Conservation (phyloP, 2,329 filamentous ascomycete genomes). For the Bertia moriformis region DNA sequence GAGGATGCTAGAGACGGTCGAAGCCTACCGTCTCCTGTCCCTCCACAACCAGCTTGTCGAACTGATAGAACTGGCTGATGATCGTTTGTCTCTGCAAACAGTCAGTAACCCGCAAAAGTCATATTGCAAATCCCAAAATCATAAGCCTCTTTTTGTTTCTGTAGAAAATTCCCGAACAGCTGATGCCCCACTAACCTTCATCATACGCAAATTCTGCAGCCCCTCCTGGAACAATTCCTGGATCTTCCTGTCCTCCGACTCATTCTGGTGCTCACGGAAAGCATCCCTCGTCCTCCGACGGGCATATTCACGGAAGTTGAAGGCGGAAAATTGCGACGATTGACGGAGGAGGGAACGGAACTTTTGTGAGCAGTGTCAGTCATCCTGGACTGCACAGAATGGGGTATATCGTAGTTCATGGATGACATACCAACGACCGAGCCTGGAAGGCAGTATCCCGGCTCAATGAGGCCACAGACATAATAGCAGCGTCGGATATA, state of each 20-base stretch:
- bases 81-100: constrained; percentile 71
- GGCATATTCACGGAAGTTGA: constrained; percentile 97
- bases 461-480: constrained; percentile 24
- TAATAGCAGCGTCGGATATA: constrained; percentile 9
- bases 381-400: neutral
- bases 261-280: constrained; percentile 66
- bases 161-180: neutral
- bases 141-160: neutral
- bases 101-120: constrained; percentile 2
- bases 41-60: constrained; percentile 84
- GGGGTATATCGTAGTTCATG: no score
- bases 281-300: constrained; percentile 79
- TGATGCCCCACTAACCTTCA: constrained; percentile 59
- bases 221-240: constrained; percentile 86
- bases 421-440: constrained; percentile 23
- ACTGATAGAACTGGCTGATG: constrained; percentile 85
- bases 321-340: constrained; percentile 73
- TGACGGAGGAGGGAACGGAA: constrained; percentile 86
- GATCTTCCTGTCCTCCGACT: constrained; percentile 60
- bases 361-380: constrained; percentile 24
- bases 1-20: constrained; percentile 6
- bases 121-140: neutral
- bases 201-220: constrained; percentile 67
- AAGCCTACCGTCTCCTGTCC: constrained; percentile 59
- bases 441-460: constrained; percentile 27